A percentile compares a stretch with the other conserved stretches of the same genome.
Evolutionary conservation across 495 filamentous ascomycete species (phyloP).

Genomic region (Penicillium subrubescens): DNA sequence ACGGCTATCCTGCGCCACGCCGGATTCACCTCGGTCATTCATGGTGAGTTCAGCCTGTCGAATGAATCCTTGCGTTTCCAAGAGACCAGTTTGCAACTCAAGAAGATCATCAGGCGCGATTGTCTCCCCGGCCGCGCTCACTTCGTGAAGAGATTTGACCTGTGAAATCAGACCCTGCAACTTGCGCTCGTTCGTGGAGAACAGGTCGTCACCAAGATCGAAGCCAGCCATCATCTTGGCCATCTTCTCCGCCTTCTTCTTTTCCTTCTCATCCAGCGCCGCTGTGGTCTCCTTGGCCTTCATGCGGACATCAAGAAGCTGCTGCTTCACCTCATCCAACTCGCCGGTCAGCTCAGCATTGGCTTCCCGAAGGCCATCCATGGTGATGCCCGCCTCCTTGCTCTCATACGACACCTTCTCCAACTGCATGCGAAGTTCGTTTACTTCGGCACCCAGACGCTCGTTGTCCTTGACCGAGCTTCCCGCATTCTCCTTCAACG

Average conservation of each 20-base stretch:
- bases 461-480: conserved; percentile 87
- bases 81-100: conserved; percentile 71
- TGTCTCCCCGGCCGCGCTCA: conserved; percentile 72
- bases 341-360: conserved; percentile 90
- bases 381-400: conserved; percentile 95
- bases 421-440: conserved; percentile 92
- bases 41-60: conserved; percentile 88
- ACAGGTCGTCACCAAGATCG: conserved; percentile 84
- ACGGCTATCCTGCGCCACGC: conserved; percentile 63
- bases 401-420: conserved; percentile 93
- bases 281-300: conserved; percentile 89
- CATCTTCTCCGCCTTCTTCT: conserved; percentile 98
- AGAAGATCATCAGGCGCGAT: conserved; percentile 80
- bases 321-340: conserved; percentile 94
- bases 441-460: conserved; percentile 76
- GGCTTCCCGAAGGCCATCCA: conserved; percentile 95
- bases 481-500: conserved; percentile 78
- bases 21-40: conserved; percentile 63
- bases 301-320: conserved; percentile 94
- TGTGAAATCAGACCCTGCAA: conserved; percentile 80
- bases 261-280: conserved; percentile 91
- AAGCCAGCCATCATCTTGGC: conserved; percentile 99
- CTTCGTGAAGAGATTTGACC: conserved; percentile 75
- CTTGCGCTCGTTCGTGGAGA: conserved; percentile 85
- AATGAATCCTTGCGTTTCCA: conserved; percentile 90